A percentile compares a stretch with the other conserved stretches of the same genome.
These are phyloP conservation scores for Lentinula sp. DNA, from an alignment of 768 basidiomycete genomes.

Conservation along the genomic window DNA sequence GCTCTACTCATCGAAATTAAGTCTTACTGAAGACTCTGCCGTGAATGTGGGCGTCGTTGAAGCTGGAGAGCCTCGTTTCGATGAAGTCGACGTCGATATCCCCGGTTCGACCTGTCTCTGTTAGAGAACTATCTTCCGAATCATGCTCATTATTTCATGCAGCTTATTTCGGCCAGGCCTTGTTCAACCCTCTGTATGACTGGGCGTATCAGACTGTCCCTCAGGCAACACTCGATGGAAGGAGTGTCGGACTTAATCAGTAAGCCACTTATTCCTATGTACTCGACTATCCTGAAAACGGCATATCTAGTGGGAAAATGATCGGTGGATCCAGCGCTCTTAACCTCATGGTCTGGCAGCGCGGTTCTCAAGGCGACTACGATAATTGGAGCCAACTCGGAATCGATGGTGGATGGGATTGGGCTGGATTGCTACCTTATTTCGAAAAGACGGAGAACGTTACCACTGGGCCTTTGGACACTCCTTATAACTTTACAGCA, in stretches of 20 bases:
- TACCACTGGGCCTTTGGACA: not conserved
- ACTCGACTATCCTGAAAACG: no score
- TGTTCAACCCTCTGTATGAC: constrained; percentile 13
- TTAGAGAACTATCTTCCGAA: not conserved
- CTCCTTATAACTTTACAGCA: not conserved
- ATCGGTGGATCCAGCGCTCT: constrained; percentile 15
- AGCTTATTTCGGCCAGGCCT: constrained; percentile 10
- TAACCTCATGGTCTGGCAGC: constrained; percentile 14
- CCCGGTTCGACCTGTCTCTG: constrained; percentile 6
- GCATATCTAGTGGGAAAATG: constrained; percentile 13
- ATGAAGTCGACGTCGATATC: constrained; percentile 14
- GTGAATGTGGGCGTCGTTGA: constrained; percentile 16
- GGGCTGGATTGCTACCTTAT: constrained; percentile 4
- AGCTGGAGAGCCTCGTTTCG: constrained; percentile 10
- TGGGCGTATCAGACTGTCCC: constrained; percentile 10
- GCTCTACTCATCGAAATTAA: not conserved
- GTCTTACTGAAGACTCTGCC: constrained; percentile 4
- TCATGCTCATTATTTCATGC: not conserved
- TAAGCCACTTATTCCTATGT: not conserved
- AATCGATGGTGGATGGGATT: constrained; percentile 8
- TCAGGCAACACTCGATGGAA: constrained; percentile 7
- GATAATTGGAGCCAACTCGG: constrained; percentile 14
- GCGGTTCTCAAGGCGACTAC: constrained; percentile 14
- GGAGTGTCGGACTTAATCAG: not conserved
- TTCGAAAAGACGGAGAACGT: constrained; percentile 5